Percentiles rank a stretch among this genome's conserved stretches.
These are phyloP conservation scores for Pyricularia sp. DNA, from an alignment of 2,329 filamentous ascomycete species.

Conservation along the genomic window DNA sequence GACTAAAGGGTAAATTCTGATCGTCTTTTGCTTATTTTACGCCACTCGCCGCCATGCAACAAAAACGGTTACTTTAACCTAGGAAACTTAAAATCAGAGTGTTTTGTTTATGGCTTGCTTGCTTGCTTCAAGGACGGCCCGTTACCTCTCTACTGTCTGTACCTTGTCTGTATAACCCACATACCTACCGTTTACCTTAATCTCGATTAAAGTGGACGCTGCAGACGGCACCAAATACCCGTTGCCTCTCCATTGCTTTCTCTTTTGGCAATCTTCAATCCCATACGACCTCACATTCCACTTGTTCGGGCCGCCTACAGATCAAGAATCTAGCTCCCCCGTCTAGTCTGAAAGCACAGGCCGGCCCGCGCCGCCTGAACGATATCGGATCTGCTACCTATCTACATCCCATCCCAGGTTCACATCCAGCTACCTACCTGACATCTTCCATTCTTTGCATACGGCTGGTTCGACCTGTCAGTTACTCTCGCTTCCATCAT, in stretches of 20 bases:
- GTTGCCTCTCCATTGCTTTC: background rate
- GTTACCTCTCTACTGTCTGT: background rate
- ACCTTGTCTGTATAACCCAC: background rate
- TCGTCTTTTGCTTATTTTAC: background rate
- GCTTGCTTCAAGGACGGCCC: background rate
- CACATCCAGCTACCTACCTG: background rate
- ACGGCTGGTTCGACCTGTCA: background rate
- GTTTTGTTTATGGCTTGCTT: background rate
- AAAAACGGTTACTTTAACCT: background rate
- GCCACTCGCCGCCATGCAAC: background rate
- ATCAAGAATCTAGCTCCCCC: background rate
- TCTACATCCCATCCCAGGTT: background rate
- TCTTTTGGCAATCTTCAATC: background rate
- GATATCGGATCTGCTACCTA: background rate
- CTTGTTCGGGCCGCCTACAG: background rate
- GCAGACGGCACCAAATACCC: background rate
- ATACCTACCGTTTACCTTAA: background rate
- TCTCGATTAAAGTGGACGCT: background rate
- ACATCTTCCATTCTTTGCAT: background rate
- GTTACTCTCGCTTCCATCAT: background rate
- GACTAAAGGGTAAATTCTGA: background rate
- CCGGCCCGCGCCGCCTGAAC: background rate
- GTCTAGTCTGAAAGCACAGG: background rate
- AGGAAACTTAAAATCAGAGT: background rate
- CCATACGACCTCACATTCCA: background rate